Percentiles rank a stretch among this genome's conserved stretches.
Conservation (phyloP, 768 basidiomycete species). For the Phylloporus arenicola region DNA sequence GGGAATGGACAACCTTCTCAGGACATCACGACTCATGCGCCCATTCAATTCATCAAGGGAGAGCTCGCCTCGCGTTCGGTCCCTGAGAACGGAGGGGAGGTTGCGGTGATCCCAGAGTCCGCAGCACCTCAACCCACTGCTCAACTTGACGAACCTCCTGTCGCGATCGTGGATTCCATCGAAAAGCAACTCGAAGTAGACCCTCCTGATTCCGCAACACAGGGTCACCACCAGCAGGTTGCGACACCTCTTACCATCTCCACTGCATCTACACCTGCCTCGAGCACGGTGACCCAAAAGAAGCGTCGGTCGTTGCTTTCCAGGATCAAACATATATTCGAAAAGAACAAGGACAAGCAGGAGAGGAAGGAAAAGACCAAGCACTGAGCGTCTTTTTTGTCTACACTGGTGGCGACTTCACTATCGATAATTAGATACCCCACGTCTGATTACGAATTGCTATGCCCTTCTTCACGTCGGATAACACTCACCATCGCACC, state of each 20-base stretch:
- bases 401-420: not conserved
- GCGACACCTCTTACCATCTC: slow-evolving; percentile 3
- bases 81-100: slow-evolving; percentile 1
- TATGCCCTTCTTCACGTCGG: slow-evolving; percentile 15
- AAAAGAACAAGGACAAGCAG: slow-evolving; percentile 42
- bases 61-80: slow-evolving; percentile 1
- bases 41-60: slow-evolving; percentile 3
- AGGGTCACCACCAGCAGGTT: slow-evolving; percentile 1
- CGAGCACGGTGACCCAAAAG: slow-evolving; percentile 38
- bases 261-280: slow-evolving; percentile 26
- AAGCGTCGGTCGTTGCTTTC: slow-evolving; percentile 51
- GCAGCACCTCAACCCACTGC: not conserved
- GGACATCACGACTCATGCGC: slow-evolving; percentile 17
- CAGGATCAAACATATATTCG: slow-evolving; percentile 49
- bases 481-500: slow-evolving; percentile 6
- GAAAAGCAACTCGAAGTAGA: not conserved
- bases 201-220: not conserved
- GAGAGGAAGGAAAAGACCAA: slow-evolving; percentile 31
- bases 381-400: slow-evolving; percentile 6
- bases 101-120: not conserved
- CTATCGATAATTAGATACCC: slow-evolving; percentile 5
- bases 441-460: slow-evolving; percentile 9
- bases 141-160: not conserved
- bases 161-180: not conserved
- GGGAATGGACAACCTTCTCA: slow-evolving; percentile 10